phyloP scores from a whole-genome alignment of 352 stramenopile genomes.

The Phytopythium litorale region DNA sequence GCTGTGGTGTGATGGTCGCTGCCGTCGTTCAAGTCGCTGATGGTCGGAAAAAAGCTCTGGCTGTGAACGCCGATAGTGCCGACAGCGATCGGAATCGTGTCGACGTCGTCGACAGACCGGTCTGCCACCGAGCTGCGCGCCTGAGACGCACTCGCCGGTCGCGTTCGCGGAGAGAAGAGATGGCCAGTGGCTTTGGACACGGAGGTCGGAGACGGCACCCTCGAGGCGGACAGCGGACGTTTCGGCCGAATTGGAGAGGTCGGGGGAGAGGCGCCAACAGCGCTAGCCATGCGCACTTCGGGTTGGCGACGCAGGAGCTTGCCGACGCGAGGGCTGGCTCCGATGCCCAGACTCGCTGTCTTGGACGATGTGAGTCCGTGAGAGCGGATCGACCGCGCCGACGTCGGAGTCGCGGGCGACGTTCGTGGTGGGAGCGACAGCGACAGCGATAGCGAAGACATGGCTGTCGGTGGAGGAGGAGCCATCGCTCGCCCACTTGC shows the following conservation, averaged over 20 bases:
- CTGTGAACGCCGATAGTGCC: neutral
- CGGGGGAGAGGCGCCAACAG: neutral
- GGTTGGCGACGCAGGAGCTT: slow-evolving; percentile 10
- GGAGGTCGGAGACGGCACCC: slow-evolving; percentile 18
- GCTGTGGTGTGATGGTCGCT: neutral
- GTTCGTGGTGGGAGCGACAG: neutral
- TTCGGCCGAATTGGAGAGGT: slow-evolving; percentile 16
- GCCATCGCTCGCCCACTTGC: neutral
- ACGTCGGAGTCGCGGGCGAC: neutral
- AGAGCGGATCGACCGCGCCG: neutral
- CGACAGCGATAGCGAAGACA: neutral
- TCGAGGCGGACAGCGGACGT: slow-evolving; percentile 36
- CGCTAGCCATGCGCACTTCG: neutral
- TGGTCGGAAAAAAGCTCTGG: neutral
- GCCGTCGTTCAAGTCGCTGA: neutral
- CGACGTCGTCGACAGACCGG: neutral
- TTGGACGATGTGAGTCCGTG: neutral
- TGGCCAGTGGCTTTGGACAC: slow-evolving; percentile 11
- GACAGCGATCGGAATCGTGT: neutral
- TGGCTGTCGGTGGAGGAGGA: neutral
- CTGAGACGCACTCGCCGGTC: slow-evolving; percentile 36
- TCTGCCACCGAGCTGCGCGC: slow-evolving; percentile 23
- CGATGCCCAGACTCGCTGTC: neutral
- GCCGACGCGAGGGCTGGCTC: slow-evolving; percentile 24
- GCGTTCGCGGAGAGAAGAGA: slow-evolving; percentile 6